Evolutionary conservation across 225 moss, liverwort and hornwort genomes (phyloP), one percentile per base, ranked within the genome.

Genomic region (Asterella californica): DNA sequence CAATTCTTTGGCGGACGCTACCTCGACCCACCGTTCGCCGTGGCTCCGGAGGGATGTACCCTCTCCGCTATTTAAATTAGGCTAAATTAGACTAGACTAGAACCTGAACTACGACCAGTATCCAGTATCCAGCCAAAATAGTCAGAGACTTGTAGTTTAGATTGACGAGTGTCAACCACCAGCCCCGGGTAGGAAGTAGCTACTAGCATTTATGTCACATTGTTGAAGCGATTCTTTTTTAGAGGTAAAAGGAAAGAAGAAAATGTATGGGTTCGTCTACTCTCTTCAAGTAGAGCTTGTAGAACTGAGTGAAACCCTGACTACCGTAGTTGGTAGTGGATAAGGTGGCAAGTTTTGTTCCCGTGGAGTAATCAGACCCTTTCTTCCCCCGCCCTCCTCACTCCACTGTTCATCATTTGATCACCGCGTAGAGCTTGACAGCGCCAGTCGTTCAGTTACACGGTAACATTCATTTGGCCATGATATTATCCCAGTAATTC

Each of bases 1-100:
- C 86, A 83, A 57, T 83, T 86, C 72, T 83, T 81, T 29, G 49
- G 77, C 21, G 86, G 86, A 32, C 67, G 72, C 19, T 87, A 82
- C 72, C 82, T 87, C 7, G 80, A 82, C 61, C 87, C 87, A 27
- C 82, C 80, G 15, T 87, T 80, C 82, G 66, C 84, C 18, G 14
- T 59, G 37, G 68, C 79, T 52, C 82, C 84, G 29, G 66, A 74
- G 45, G 82, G 78, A 19, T 87, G 87, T 65, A 42, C 33, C 53
- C 84, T 87, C 4, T 38, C 82, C 24, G 59, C 74, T 33, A 59
- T 87, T 34, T 83, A 76, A 42, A 38, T 37, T 55, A 0, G 27
- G 55, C 9, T 36, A 11, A 49, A 55, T 19, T 24, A 55, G 15
- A 52, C 18, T 9, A 38, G 21, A 5, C 15, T 9, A 55, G n/a